Percentiles rank a stretch among this genome's conserved stretches.
Evolutionary conservation across 768 basidiomycete species (phyloP).

Genomic region (Suillus discolor): DNA sequence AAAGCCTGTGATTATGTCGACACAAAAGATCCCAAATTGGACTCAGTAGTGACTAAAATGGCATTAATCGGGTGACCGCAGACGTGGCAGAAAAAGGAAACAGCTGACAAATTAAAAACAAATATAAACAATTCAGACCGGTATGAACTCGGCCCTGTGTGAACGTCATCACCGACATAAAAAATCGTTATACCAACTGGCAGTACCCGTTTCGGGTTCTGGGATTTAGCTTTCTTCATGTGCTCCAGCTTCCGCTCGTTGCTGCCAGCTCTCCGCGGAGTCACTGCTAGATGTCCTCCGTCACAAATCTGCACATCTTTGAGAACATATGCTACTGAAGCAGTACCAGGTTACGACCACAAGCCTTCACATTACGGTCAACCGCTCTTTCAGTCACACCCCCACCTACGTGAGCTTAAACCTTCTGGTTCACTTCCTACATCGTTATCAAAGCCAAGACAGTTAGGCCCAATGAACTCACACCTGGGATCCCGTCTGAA

Average conservation of each 20-base stretch:
- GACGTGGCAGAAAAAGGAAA: no score
- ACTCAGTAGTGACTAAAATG: not conserved
- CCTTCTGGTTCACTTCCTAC: slow-evolving; percentile 6
- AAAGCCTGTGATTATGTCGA: slow-evolving; percentile 1
- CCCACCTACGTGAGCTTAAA: slow-evolving; percentile 65
- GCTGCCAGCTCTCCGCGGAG: slow-evolving; percentile 8
- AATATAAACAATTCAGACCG: no score
- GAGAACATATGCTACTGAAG: slow-evolving; percentile 38
- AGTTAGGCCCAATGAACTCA: slow-evolving; percentile 71
- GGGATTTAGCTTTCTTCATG: slow-evolving; percentile 18
- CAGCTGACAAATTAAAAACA: not conserved
- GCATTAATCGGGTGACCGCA: not conserved
- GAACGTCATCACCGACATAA: no score
- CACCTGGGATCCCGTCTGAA: slow-evolving; percentile 73
- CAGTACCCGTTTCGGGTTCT: no score
- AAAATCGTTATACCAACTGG: no score
- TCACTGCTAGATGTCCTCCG: slow-evolving; percentile 1
- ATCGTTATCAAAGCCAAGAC: slow-evolving; percentile 11
- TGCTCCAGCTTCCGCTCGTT: slow-evolving; percentile 22
- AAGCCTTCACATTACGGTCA: slow-evolving; percentile 86
- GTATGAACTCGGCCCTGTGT: no score
- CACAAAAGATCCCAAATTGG: slow-evolving; percentile 1
- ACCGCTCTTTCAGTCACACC: slow-evolving; percentile 75
- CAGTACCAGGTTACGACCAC: slow-evolving; percentile 22
- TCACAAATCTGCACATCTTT: slow-evolving; percentile 7